phyloP scores from a whole-genome alignment of 2,329 filamentous ascomycete species.

The Neonectria sp. region DNA sequence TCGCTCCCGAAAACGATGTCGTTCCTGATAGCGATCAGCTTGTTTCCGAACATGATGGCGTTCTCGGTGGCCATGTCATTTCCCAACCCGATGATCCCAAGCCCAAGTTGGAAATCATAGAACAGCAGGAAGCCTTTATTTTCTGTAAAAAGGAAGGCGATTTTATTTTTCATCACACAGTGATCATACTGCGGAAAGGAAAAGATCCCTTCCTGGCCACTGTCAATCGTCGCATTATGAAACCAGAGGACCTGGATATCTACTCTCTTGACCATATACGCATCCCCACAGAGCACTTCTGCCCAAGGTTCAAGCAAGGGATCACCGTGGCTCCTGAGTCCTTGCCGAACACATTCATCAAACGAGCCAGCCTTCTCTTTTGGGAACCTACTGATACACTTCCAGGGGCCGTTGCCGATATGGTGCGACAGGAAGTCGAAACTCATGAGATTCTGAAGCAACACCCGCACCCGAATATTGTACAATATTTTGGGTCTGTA shows the following conservation, averaged over 20 bases:
- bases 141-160: neutral
- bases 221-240: neutral
- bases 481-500: neutral
- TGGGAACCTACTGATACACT: neutral
- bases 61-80: no score
- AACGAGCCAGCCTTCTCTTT: neutral
- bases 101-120: neutral
- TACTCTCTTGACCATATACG: neutral
- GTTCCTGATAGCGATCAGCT: no score
- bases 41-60: no score
- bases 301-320: neutral
- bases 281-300: neutral
- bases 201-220: neutral
- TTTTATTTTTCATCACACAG: neutral
- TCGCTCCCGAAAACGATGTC: no score
- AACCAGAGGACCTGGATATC: neutral
- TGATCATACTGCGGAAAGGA: neutral
- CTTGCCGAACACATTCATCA: neutral
- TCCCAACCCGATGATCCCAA: neutral
- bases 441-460: constrained; percentile 11
- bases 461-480: constrained; percentile 13
- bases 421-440: constrained; percentile 3
- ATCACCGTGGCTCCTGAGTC: neutral
- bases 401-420: neutral
- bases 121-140: neutral